Evolutionary conservation across 2,329 filamentous ascomycete species (phyloP).

Genomic region (Xylariaceae sp.): DNA sequence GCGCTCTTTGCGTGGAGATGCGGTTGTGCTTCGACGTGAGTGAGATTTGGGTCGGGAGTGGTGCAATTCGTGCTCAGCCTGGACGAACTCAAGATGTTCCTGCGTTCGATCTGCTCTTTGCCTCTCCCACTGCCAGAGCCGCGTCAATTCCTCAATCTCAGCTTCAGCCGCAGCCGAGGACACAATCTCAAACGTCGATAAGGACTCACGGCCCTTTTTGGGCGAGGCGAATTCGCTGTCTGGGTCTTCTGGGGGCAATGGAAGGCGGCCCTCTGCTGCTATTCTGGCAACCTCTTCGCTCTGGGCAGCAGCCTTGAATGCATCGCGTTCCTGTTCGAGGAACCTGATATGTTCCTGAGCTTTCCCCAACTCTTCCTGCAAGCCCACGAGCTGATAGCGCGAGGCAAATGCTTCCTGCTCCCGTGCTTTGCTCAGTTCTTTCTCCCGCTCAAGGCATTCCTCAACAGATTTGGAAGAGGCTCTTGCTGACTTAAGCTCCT

Average conservation of each 20-base stretch:
- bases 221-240: constrained; percentile 69
- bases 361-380: constrained; percentile 71
- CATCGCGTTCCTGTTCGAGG: constrained; percentile 76
- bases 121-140: constrained; percentile 62
- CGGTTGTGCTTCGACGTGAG: constrained; percentile 38
- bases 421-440: constrained; percentile 62
- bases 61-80: constrained; percentile 73
- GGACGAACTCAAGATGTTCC: constrained; percentile 77
- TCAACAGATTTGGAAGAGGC: constrained; percentile 60
- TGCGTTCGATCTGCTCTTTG: constrained; percentile 71
- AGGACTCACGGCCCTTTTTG: constrained; percentile 55
- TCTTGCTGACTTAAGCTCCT: constrained; percentile 70
- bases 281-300: constrained; percentile 76
- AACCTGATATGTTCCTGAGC: constrained; percentile 67
- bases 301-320: constrained; percentile 72
- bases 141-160: constrained; percentile 63
- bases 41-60: constrained; percentile 63
- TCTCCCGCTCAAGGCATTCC: constrained; percentile 66
- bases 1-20: constrained; percentile 46
- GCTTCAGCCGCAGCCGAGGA: constrained; percentile 62
- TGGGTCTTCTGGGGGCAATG: constrained; percentile 61
- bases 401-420: constrained; percentile 74
- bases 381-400: constrained; percentile 67
- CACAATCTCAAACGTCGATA: constrained; percentile 56
- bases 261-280: constrained; percentile 72